Evolutionary conservation across 805 yeast genomes (phyloP), one percentile per base, ranked within the genome.

Genomic region (Blastobotrys robertii): DNA sequence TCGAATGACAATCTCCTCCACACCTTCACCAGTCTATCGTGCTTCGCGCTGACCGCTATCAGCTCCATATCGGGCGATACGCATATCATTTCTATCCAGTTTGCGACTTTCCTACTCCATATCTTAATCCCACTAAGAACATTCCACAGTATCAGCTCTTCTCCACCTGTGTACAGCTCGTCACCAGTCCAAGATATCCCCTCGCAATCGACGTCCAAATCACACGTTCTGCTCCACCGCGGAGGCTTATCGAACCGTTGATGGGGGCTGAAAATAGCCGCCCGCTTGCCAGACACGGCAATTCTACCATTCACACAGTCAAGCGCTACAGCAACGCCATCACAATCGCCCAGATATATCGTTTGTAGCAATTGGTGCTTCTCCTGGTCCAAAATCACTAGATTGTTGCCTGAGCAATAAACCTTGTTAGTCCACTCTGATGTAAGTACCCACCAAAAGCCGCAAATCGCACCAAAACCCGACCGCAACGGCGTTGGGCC

Each of bases 361-460:
- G 95, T 86, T 60, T 90, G 97, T 12, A 87, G 62, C 47, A 81
- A 64, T 16, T 60, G 45, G 70, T 65, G 38, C 70, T 66, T 46
- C 73, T 70, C 6, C 25, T 19, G 25, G 25, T 81, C 68, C 2
- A 79, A 57, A 3, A 83, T 71, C 30, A 90, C 82, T 50, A 90
- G 67, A 58, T 85, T 86, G 63, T 86, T 86, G 0, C 95, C 97
- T 1, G 96, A 84, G 45, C 87, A 83, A 58, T 90, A 90, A 1
- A 77, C 78, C 63, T 63, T 11, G 25, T 35, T 7, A 25, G 32
- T 22, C 29, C 11, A 12, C 9, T 14, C 16, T 35, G 2, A 43
- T 10, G 13, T 2, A 9, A 14, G n/a, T 13, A 44, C 28, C 14
- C 16, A 64, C 66, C 30, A 83, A 63, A 2, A 86, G 61, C 41